Evolutionary conservation across 306 rosid species (phyloP), one percentile per base, ranked within the genome.

Genomic region (Cicer cuneatum): DNA sequence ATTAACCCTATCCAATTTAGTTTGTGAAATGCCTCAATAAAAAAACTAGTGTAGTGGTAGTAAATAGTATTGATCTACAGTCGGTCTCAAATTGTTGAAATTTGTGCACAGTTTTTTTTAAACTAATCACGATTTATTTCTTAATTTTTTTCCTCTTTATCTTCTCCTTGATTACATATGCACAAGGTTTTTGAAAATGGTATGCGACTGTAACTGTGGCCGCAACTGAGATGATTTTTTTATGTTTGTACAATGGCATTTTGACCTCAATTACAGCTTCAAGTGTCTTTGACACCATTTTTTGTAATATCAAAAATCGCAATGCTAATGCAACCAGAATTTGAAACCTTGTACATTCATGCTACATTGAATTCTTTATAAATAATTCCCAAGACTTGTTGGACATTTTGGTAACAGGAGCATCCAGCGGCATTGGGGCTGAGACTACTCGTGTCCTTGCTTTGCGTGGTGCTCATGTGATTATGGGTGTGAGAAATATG

Each of bases 371-470:
- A 9, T 46, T 75, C 41, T 24, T 41, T 24, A 38, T 77, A 21
- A 56, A 8, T 40, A 37, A 24, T 43, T 71, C 7, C 14, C 8
- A 47, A 51, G 43, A 15, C 53, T 37, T 52, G 19, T 13, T 66
- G 79, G 58, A 29, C 69, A 69, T 69, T 74, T 42, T 65, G 81
- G 35, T 81, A 49, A 77, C 86, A 94, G 99, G 99, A 82, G 95
- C 96, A 33, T 82, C 96, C 6, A 94, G 96, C 79, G 99, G 99
- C 7, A 94, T 90, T 77, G 97, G 97, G 40, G 79, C 82, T 46
- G 99, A 94, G 90, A 90, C 96, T 45, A 40, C 93, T 0, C 88
- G 95, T 42, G 97, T 92, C 56, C 98, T 94, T 54, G 98, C 97
- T 56, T 69, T 88, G 87, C 95, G 86, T 19, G 98, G 98, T 52